These are phyloP conservation scores for Aspergillus aculeatus DNA, from an alignment of 2,329 filamentous ascomycete genomes.

Conservation along the genomic window DNA sequence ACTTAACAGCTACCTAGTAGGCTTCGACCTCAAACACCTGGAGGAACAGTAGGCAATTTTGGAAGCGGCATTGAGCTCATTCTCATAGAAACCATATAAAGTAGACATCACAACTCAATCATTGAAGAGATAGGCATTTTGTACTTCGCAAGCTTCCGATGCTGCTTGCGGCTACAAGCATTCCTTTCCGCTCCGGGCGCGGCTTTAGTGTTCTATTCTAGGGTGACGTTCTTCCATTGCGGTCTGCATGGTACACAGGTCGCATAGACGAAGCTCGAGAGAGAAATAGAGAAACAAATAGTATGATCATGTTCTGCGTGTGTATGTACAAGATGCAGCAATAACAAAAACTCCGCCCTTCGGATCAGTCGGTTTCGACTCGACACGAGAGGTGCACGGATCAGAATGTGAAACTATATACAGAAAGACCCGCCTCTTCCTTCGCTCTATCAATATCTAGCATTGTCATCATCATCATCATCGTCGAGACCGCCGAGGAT, in stretches of 20 bases:
- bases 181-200: background rate
- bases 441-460: slow-evolving; percentile 2
- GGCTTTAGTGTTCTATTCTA: background rate
- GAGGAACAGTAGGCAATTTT: too few relatives aligned
- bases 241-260: background rate
- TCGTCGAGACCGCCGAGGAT: slow-evolving; percentile 70
- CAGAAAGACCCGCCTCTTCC: slow-evolving; percentile 3
- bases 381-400: background rate
- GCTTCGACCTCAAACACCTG: background rate
- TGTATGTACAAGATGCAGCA: slow-evolving; percentile 1
- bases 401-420: background rate
- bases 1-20: background rate
- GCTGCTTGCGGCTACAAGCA: slow-evolving; percentile 6
- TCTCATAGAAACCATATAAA: background rate
- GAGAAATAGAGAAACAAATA: background rate
- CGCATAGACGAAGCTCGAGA: background rate
- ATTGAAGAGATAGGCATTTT: background rate
- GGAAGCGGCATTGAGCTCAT: background rate
- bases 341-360: background rate
- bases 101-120: too few relatives aligned
- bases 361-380: background rate
- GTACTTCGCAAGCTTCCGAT: background rate
- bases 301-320: background rate
- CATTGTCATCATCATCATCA: slow-evolving; percentile 26
- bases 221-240: background rate